Evolutionary conservation across 495 filamentous ascomycete species (phyloP).

Genomic region (Penicillium cinerascens): DNA sequence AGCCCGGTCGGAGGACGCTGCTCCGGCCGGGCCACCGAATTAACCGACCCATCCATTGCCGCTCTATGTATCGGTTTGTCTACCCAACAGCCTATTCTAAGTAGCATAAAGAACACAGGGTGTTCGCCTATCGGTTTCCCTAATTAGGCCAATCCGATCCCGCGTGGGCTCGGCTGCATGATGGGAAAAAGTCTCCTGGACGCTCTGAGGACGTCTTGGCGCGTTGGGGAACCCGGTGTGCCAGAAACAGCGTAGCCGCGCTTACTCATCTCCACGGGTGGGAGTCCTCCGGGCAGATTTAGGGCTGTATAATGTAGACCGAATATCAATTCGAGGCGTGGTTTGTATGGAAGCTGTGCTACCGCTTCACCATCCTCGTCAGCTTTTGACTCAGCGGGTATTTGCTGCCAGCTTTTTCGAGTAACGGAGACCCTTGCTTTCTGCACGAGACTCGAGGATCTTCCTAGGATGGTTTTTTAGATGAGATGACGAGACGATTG

Average conservation of each 20-base stretch:
- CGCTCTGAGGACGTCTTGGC: too few species aligned
- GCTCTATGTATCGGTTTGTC: background rate
- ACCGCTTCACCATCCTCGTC: background rate
- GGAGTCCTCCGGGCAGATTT: background rate
- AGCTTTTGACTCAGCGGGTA: constrained; percentile 1
- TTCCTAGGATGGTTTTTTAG: background rate
- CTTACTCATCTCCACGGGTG: constrained; percentile 6
- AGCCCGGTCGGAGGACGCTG: constrained; percentile 33
- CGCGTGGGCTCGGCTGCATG: background rate
- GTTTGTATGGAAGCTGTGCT: background rate
- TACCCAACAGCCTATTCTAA: background rate
- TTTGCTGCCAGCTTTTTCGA: background rate
- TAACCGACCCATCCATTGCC: constrained; percentile 15
- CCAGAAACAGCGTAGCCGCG: constrained; percentile 7
- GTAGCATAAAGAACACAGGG: background rate
- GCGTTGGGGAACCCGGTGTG: constrained; percentile 7
- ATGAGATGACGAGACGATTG: background rate
- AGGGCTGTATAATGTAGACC: background rate
- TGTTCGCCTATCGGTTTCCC: background rate
- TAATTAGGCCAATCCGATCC: background rate
- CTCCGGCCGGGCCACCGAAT: constrained; percentile 25
- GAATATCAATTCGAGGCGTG: background rate
- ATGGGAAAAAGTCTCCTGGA: too few species aligned
- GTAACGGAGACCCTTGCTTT: background rate
- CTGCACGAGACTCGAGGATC: background rate